phyloP scores from a whole-genome alignment of 2,329 filamentous ascomycete genomes.

The Calycina herbarum region DNA sequence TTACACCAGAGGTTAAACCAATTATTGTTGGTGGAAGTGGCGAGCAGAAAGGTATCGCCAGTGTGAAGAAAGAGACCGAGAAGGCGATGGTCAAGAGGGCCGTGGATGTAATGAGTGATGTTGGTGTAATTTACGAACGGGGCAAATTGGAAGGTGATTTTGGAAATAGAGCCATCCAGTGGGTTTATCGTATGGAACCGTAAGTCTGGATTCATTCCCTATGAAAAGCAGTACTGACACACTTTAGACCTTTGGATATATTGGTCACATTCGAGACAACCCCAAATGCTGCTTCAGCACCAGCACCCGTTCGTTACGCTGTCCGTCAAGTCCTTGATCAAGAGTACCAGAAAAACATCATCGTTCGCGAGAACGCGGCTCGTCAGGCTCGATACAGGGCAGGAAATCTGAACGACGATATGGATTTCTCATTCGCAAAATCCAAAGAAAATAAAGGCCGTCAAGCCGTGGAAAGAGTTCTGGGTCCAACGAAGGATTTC shows the following conservation, averaged over 20 bases:
- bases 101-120: conserved; percentile 77
- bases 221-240: conserved; percentile 16
- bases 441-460: conserved; percentile 29
- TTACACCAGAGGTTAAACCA: conserved; percentile 88
- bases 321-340: conserved; percentile 91
- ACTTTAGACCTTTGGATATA: conserved; percentile 65
- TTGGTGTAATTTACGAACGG: conserved; percentile 78
- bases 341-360: conserved; percentile 75
- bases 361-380: conserved; percentile 63
- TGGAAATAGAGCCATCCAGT: conserved; percentile 58
- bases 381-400: conserved; percentile 64
- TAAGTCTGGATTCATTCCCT: conserved; percentile 49
- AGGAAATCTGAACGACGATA: conserved; percentile 44
- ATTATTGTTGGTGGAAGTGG: conserved; percentile 76
- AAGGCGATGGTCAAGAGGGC: conserved; percentile 77
- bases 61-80: conserved; percentile 84
- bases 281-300: conserved; percentile 50
- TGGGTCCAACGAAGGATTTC: conserved; percentile 72
- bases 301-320: conserved; percentile 81
- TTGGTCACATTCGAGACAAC: conserved; percentile 74
- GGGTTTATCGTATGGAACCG: conserved; percentile 94
- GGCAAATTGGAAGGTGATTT: conserved; percentile 74
- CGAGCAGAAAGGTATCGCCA: conserved; percentile 67
- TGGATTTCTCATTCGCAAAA: conserved; percentile 29
- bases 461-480: conserved; percentile 24